phyloP scores from a whole-genome alignment of 331 rosid genomes.

The Quercus phellos region DNA sequence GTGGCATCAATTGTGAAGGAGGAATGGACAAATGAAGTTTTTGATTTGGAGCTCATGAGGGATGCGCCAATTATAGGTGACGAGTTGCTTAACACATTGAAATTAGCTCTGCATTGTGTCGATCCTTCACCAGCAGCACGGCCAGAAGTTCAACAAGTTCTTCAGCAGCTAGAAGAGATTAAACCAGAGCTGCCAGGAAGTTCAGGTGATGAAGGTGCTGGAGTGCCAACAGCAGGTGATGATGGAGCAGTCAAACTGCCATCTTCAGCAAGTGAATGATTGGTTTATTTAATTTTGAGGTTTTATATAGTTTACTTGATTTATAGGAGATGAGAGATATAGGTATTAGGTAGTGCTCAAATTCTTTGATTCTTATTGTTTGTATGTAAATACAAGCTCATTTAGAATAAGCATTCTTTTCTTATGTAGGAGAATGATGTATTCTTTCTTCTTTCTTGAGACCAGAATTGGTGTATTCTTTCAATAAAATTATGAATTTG shows the following conservation, averaged over 20 bases:
- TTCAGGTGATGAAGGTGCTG: conserved; percentile 37
- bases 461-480: background rate
- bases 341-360: background rate
- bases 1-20: conserved; percentile 95
- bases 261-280: conserved; percentile 28
- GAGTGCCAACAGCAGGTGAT: conserved; percentile 26
- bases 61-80: conserved; percentile 67
- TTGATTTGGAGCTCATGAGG: conserved; percentile 91
- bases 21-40: conserved; percentile 97
- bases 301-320: background rate
- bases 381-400: conserved; percentile 23
- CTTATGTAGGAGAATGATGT: conserved; percentile 21
- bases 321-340: background rate
- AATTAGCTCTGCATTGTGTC: conserved; percentile 86
- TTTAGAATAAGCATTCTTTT: conserved; percentile 25
- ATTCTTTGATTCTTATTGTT: conserved; percentile 32
- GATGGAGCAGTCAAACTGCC: conserved; percentile 20
- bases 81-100: conserved; percentile 77
- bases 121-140: conserved; percentile 84
- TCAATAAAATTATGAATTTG: conserved; percentile 1
- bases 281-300: background rate
- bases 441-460: conserved; percentile 12
- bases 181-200: conserved; percentile 49
- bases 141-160: conserved; percentile 74
- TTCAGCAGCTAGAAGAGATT: conserved; percentile 73